Base-by-base conservation (phyloP, 225 moss, liverwort and hornwort species). In the Pseudoscleropodium purum region DNA sequence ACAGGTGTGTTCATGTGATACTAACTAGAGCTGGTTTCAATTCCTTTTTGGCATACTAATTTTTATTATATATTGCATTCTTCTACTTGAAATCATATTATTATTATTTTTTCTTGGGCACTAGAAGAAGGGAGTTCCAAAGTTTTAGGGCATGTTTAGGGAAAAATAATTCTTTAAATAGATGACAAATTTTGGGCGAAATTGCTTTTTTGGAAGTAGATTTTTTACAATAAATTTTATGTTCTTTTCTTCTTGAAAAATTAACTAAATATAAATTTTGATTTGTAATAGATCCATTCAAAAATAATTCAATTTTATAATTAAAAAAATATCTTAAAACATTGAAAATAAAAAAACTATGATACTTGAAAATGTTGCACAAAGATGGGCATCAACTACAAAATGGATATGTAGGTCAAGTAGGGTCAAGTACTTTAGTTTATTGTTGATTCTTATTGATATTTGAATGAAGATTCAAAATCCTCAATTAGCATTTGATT, bases 131-230 rank as follows among this genome's bases (percentile, higher is more conserved):
- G 69, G 23, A 13, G n/a, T 69, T 4, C 13, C 4, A 23, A 12
- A 23, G 12, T 70, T 24, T 13, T 23, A 69, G 23, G 69, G 2
- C 2, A n/a, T 0, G 3, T 39, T 39, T 27, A 3, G 15, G 0
- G 1, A 15, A 72, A 72, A 8, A 5, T 8, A 41, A 15, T 41
- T 26, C 1, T 26, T 15, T 15, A 69, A 41, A 41, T 15, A 72
- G 41, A 70, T 70, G 25, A 8, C 39, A 70, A 39, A 0, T 2
- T 72, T 72, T 15, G 1, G 0, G 8, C 8, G 5, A 8, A 41
- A 41, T 25, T 41, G 0, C 2, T 26, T 14, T 41, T 41, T 26
- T 8, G 5, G 8, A 26, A 41, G 9, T 25, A 41, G 12, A 8
- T 26, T 15, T 41, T 41, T 41, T 41, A 3, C 15, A 5, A 41